These are phyloP conservation scores for Cadophora malorum DNA, from an alignment of 2,329 filamentous ascomycete species.

Conservation along the genomic window DNA sequence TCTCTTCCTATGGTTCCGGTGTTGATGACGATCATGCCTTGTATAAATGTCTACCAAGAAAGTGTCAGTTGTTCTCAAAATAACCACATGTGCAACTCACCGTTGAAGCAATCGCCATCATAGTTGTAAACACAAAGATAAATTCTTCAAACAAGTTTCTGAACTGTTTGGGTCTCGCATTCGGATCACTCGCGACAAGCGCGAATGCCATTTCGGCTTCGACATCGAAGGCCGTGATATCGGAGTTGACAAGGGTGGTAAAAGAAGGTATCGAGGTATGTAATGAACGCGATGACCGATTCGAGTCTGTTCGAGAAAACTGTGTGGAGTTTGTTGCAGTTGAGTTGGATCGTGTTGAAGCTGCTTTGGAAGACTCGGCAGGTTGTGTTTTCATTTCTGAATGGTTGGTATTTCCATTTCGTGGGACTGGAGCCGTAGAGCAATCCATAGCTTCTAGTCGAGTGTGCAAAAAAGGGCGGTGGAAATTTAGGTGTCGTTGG, in stretches of 20 bases:
- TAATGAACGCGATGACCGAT: background rate
- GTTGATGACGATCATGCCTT: constrained; percentile 65
- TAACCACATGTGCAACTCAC: no score
- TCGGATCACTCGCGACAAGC: constrained; percentile 34
- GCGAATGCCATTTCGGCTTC: constrained; percentile 39
- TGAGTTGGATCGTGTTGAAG: background rate
- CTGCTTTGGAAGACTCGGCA: background rate
- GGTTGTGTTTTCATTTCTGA: background rate
- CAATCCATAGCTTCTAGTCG: background rate
- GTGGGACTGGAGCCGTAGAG: background rate
- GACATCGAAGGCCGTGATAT: constrained; percentile 31
- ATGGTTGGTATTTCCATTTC: background rate
- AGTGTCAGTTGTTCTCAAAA: no score
- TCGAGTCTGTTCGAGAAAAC: background rate
- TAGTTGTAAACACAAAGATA: constrained; percentile 52
- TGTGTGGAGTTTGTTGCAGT: background rate
- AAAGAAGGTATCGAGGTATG: background rate
- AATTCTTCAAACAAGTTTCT: constrained; percentile 37
- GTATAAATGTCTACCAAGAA: constrained; percentile 66
- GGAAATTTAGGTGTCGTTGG: background rate
- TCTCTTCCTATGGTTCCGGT: constrained; percentile 27
- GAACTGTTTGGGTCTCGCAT: constrained; percentile 37
- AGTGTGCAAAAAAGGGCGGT: background rate
- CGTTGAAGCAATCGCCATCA: constrained; percentile 69
- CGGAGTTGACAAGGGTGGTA: constrained; percentile 15